Base-by-base conservation (phyloP, 176 grass and related monocot species). In the Oryza coarctata region DNA sequence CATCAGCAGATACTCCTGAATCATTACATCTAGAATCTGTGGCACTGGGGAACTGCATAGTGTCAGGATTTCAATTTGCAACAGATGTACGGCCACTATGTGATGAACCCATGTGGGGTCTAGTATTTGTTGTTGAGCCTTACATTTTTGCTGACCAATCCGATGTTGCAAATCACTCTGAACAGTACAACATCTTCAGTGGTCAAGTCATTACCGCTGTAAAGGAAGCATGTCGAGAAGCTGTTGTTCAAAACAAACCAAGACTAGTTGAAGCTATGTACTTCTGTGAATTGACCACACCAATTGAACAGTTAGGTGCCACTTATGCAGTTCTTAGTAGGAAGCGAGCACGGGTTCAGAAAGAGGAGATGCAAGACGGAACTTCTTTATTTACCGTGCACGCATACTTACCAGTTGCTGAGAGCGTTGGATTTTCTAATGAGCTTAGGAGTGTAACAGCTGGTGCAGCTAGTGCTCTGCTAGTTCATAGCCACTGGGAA, bases 401-500 rank as follows among this genome's bases (percentile, higher is more conserved):
- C 33, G 90, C 92, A 14, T 91, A 94, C 72, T 83, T 98, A 30
- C 95, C 92, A 30, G 90, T 94, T 3, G 90, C 92, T 35, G 90
- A 94, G 69, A 98, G 95, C 69, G 47, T 92, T 64, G 92, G 90
- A 22, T 98, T 98, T 69, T 83, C 92, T 1, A 87, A 91, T 74
- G 72, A 98, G 44, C 89, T 98, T 75, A 86, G 95, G 77, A 89
- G 31, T 30, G 63, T 65, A 62, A 94, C 90, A 63, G 90, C 90
- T 20, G 95, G 95, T 55, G 90, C 90, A 62, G 90, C 86, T 12
- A 98, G 84, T 91, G 95, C 90, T 9, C 77, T 92, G 26, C 92
- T 98, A 36, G 82, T 94, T 77, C 86, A 93, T 65, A 94, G 95
- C 68, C 95, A 98, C 78, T 94, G 95, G 95, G 92, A 94, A 73